Percentiles rank a stretch among this genome's conserved stretches.
These are phyloP conservation scores for Tricholomella constricta DNA, from an alignment of 768 basidiomycete species.

Conservation along the genomic window DNA sequence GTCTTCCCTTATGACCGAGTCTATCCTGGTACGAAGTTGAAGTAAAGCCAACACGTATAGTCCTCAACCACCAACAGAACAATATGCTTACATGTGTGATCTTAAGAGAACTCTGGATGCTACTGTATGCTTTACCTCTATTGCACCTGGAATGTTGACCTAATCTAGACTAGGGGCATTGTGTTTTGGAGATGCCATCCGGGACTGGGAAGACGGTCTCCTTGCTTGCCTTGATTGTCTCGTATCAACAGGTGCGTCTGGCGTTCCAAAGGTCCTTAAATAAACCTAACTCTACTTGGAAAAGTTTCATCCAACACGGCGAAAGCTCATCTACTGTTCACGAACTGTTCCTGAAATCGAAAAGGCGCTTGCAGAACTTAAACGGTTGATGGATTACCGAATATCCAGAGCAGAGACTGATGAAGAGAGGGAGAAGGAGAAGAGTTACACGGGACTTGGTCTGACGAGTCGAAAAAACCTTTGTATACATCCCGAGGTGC, in stretches of 20 bases:
- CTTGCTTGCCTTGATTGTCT: conserved; percentile 91
- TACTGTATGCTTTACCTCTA: conserved; percentile 50
- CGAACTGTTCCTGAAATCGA: conserved; percentile 99
- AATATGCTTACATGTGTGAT: conserved; percentile 99
- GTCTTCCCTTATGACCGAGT: conserved; percentile 94
- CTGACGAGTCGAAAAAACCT: conserved; percentile 95
- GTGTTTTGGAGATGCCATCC: conserved; percentile 99
- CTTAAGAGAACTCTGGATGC: conserved; percentile 96
- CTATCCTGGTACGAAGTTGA: conserved; percentile 74
- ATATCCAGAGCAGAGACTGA: conserved; percentile 69
- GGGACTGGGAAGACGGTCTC: conserved; percentile 99
- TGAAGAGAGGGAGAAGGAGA: conserved; percentile 77
- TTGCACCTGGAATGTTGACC: not conserved
- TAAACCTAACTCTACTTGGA: not conserved
- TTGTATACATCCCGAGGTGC: conserved; percentile 91
- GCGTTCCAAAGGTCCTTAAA: no score
- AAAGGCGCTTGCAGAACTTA: conserved; percentile 94
- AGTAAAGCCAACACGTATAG: conserved; percentile 6
- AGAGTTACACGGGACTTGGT: conserved; percentile 84
- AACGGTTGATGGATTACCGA: conserved; percentile 90
- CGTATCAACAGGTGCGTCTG: conserved; percentile 84
- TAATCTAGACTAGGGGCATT: conserved; percentile 73
- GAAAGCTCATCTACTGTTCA: conserved; percentile 98
- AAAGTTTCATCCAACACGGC: conserved; percentile 88
- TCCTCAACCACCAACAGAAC: conserved; percentile 54